Base-by-base conservation (phyloP, 192 early-diverging fungal genomes). In the Coemansia sp. region DNA sequence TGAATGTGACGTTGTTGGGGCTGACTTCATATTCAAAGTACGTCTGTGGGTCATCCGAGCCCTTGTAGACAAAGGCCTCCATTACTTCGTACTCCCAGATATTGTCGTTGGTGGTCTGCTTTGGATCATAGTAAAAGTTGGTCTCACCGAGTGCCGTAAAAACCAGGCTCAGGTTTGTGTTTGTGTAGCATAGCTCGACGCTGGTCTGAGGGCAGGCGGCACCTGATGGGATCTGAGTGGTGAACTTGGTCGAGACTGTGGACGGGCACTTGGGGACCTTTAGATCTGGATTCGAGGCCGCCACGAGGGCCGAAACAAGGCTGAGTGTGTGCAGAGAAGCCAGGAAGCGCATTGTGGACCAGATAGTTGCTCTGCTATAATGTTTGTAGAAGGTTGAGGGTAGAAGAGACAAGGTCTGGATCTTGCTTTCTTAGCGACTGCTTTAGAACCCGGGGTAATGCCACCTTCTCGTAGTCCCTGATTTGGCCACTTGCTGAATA, bases 41-140 rank as follows among this genome's bases (percentile, higher is more conserved):
- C 6, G 75, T 73, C 66, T 76, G 75, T 3, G 79, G 79, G 31
- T 76, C 64, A 6, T 74, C 68, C 23, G 20, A 36, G n/a, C 79
- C 79, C 65, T 69, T 67, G 55, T 73, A 70, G 63, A 82, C 74
- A 53, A 82, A 82, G 6, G 79, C 75, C 64, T 82, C 79, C 52
- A 82, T 67, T 18, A 77, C 79, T 16, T 82, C 71, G 62, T 82
- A 82, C 12, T 59, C 75, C 79, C 79, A 82, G 38, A 82, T 77
- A 21, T 77, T 75, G 23, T 60, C 79, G 37, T 82, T 82, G 13
- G 79, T 82, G 14, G 34, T 50, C 42, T 82, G 79, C 21, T 33
- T 65, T 0, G 64, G 53, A 43, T 82, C 64, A 68, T 62, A 76
- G 69, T 74, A 77, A 28, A 60, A 74, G 62, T 73, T 71, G 13